A percentile compares a stretch with the other conserved stretches of the same genome.
Evolutionary conservation across 2,329 filamentous ascomycete species (phyloP).

Genomic region (Fusarium liriodendri): DNA sequence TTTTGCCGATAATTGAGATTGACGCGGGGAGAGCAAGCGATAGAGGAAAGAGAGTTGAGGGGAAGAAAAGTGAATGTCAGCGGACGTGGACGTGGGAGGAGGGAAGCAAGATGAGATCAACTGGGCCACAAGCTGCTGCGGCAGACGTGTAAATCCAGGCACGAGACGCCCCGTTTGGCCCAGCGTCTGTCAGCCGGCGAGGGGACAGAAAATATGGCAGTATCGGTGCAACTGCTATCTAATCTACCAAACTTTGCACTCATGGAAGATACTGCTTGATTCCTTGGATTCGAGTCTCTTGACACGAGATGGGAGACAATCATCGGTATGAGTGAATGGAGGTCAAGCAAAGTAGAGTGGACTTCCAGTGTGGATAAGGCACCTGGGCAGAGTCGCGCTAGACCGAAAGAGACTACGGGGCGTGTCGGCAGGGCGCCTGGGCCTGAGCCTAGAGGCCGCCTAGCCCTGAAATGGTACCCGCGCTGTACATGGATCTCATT

Average conservation of each 20-base stretch:
- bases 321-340: slow-evolving; percentile 9
- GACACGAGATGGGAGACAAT: neutral
- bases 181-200: neutral
- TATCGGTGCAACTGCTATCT: neutral
- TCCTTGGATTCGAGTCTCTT: neutral
- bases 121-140: neutral
- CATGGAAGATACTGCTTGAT: neutral
- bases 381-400: slow-evolving; percentile 26
- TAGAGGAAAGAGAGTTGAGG: slow-evolving; percentile 4
- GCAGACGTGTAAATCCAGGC: slow-evolving; percentile 28
- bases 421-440: slow-evolving; percentile 40
- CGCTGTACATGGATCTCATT: slow-evolving; percentile 14
- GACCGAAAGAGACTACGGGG: slow-evolving; percentile 31
- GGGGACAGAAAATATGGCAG: neutral
- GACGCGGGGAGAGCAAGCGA: neutral
- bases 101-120: slow-evolving; percentile 11
- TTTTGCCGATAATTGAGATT: neutral
- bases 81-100: neutral
- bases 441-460: slow-evolving; percentile 34
- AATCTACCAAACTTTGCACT: neutral
- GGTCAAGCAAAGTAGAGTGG: slow-evolving; percentile 25
- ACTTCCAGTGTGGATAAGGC: slow-evolving; percentile 30
- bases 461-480: slow-evolving; percentile 25
- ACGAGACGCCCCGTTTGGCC: slow-evolving; percentile 8
- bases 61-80: slow-evolving; percentile 12